A percentile compares a stretch with the other conserved stretches of the same genome.
These are phyloP conservation scores for Pleurotus platypus DNA, from an alignment of 768 basidiomycete genomes.

Conservation along the genomic window DNA sequence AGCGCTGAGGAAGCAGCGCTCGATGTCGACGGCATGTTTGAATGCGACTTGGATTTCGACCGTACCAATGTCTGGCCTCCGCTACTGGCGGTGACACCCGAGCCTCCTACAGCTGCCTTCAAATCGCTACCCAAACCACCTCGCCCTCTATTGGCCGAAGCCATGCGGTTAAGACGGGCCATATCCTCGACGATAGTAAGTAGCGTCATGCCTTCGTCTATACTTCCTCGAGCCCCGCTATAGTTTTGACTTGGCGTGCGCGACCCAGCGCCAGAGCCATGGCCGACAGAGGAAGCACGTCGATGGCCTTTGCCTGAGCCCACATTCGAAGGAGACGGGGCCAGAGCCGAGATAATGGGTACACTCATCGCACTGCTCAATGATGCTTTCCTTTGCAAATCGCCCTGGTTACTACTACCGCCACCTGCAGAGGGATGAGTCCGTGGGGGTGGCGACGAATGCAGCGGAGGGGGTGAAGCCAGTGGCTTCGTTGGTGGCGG, in stretches of 20 bases:
- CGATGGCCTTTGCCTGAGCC: not conserved
- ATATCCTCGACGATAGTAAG: constrained; percentile 72
- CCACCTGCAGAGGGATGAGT: no score
- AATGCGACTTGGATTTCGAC: no score
- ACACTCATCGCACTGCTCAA: constrained; percentile 27
- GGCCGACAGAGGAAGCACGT: constrained; percentile 1
- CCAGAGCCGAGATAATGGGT: constrained; percentile 11
- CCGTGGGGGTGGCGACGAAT: no score
- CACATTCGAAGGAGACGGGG: not conserved
- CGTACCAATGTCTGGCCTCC: constrained; percentile 6
- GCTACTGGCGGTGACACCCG: constrained; percentile 15
- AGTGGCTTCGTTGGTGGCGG: no score
- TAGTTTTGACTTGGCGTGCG: not conserved
- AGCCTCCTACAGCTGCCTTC: not conserved
- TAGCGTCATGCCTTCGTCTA: constrained; percentile 32
- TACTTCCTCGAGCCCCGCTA: not conserved
- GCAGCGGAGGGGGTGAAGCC: no score
- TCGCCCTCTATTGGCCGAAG: not conserved
- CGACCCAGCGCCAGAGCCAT: constrained; percentile 11
- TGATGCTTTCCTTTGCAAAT: constrained; percentile 27
- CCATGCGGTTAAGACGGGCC: constrained; percentile 31
- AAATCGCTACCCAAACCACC: not conserved
- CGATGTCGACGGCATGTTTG: no score
- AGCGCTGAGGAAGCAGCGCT: no score
- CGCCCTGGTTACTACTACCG: no score